phyloP scores from a whole-genome alignment of 1,284 basidiomycete species.

The Boletus smithii region DNA sequence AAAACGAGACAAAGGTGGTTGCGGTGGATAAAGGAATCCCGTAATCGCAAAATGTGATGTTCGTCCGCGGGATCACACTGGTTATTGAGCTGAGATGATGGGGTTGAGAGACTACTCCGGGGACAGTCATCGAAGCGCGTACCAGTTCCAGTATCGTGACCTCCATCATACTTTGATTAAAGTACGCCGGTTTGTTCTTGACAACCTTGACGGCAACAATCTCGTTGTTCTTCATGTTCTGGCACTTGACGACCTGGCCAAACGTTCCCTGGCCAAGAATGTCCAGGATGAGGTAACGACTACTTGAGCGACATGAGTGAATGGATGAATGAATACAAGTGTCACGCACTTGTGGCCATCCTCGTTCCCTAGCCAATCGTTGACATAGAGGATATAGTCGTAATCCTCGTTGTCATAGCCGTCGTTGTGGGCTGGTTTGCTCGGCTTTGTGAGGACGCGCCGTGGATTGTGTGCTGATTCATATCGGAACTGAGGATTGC shows the following conservation, averaged over 20 bases:
- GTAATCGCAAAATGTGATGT: conserved; percentile 94
- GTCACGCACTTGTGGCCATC: conserved; percentile 82
- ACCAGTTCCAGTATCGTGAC: conserved; percentile 96
- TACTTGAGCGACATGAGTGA: conserved; percentile 13
- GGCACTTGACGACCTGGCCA: conserved; percentile 99
- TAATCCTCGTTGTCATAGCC: conserved; percentile 97
- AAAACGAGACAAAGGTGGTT: conserved; percentile 97
- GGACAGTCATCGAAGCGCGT: conserved; percentile 32
- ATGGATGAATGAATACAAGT: conserved; percentile 1
- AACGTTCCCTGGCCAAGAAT: conserved; percentile 98
- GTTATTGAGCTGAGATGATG: conserved; percentile 71
- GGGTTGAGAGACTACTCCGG: not conserved
- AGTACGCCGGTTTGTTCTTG: conserved; percentile 99
- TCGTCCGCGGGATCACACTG: conserved; percentile 91
- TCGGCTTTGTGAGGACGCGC: conserved; percentile 92
- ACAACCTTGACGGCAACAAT: conserved; percentile 99
- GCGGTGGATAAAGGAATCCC: conserved; percentile 95
- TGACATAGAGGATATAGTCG: conserved; percentile 96
- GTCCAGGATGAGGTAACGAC: conserved; percentile 91
- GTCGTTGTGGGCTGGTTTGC: conserved; percentile 90
- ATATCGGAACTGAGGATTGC: conserved; percentile 90
- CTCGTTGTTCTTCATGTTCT: conserved; percentile 98
- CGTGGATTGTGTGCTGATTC: conserved; percentile 90
- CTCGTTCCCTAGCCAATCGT: conserved; percentile 90
- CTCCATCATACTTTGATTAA: conserved; percentile 99